Base-by-base conservation (phyloP, 495 filamentous ascomycete species). In the Bacidia gigantensis region DNA sequence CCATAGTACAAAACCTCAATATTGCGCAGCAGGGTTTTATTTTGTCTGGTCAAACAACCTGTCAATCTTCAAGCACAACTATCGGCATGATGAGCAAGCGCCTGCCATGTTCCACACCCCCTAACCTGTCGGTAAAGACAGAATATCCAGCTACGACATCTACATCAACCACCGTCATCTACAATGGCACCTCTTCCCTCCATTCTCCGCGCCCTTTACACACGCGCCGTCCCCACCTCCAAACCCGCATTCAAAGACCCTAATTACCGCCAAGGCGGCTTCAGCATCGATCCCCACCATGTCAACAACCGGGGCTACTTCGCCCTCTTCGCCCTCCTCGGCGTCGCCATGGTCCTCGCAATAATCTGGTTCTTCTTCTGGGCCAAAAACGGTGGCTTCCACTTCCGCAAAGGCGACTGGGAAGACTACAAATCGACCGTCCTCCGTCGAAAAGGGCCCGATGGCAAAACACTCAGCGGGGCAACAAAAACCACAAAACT, bases 301-400 rank as follows among this genome's bases (percentile, higher is more conserved):
- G 86, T 95, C 70, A 88, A 92, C 69, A 94, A 90, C 73, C 78
- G 79, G 17, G 84, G 78, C 46, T 73, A 95, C 46, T 80, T 95
- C 64, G 81, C 80, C 5, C 71, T 96, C 2, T 95, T 98, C 60
- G 93, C 83, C 9, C 62, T 97, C 24, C 73, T 97, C 49, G 87
- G 87, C 26, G 82, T 78, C 2, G 79, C 69, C 18, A 83, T 97
- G 64, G 87, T 89, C 26, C 54, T 89, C 20, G 78, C 74, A 0
- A 73, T 68, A 20, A 85, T 96, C 56, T 98, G 92, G 92, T 95
- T 97, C 71, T 98, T 97, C 75, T 94, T 97, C 77, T 93, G 84
- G 84, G 88, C 89, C 50, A 88, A 84, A 68, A 92, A 96, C 62
- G 93, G 90, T 58, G 93, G 92, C 2, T 96, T 96, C 69, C 67